These are phyloP conservation scores for Clonostachys rhizophaga DNA, from an alignment of 2,329 filamentous ascomycete species.

Conservation along the genomic window DNA sequence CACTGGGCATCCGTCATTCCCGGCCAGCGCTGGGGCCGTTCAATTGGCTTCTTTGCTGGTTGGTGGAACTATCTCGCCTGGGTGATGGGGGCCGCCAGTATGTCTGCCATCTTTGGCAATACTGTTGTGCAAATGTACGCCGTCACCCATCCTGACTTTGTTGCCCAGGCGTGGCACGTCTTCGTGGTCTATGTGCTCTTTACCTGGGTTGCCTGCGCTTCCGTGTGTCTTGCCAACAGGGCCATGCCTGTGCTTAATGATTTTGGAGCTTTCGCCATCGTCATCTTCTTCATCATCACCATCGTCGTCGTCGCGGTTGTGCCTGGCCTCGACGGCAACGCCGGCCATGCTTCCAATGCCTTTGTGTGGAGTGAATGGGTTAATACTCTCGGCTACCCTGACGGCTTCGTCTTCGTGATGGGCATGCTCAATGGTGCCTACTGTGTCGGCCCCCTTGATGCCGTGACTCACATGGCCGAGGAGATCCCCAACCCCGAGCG, in stretches of 20 bases:
- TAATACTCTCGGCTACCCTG: conserved; percentile 29
- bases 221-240: conserved; percentile 49
- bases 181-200: conserved; percentile 33
- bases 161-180: conserved; percentile 31
- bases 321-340: conserved; percentile 22
- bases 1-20: conserved; percentile 58
- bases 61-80: conserved; percentile 41
- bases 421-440: conserved; percentile 61
- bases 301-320: conserved; percentile 52
- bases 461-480: conserved; percentile 60
- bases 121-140: conserved; percentile 37
- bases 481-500: conserved; percentile 50
- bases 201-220: conserved; percentile 29
- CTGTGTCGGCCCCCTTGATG: conserved; percentile 62
- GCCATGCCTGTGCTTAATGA: conserved; percentile 46
- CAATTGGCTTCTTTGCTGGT: conserved; percentile 38
- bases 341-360: conserved; percentile 19
- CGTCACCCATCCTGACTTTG: conserved; percentile 29
- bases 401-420: conserved; percentile 33
- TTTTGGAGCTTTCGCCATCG: conserved; percentile 43
- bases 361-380: conserved; percentile 35
- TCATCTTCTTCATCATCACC: conserved; percentile 49
- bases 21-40: conserved; percentile 42
- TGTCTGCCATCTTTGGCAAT: conserved; percentile 33
- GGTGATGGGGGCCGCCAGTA: conserved; percentile 30